phyloP scores from a whole-genome alignment of 164 flowering plant genomes.

The Tinospora cordifolia region DNA sequence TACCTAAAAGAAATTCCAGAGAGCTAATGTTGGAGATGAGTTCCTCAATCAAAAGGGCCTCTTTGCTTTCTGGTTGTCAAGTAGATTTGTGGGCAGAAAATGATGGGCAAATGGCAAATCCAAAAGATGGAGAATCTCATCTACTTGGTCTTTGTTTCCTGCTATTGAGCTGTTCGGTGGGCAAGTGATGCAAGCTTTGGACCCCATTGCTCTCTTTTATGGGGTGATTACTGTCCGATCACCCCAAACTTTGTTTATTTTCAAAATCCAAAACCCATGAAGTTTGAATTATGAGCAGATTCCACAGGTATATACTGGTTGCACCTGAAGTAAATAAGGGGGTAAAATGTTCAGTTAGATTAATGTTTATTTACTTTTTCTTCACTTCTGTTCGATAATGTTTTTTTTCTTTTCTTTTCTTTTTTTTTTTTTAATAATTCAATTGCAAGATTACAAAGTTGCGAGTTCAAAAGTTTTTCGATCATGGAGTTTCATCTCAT shows the following conservation, averaged over 20 bases:
- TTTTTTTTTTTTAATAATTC: too few relatives aligned
- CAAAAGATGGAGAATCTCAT: background rate
- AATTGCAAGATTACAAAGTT: too few relatives aligned
- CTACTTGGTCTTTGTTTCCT: background rate
- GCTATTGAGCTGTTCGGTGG: background rate
- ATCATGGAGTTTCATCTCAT: too few relatives aligned
- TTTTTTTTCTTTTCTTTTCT: too few relatives aligned
- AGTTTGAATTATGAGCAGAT: background rate
- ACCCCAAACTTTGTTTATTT: background rate
- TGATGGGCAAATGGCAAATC: background rate
- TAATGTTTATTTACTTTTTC: too few relatives aligned
- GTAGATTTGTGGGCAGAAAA: background rate
- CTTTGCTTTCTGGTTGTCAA: background rate
- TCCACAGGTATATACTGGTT: background rate
- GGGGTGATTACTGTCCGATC: background rate
- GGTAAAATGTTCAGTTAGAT: background rate
- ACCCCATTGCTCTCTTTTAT: background rate
- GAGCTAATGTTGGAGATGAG: background rate
- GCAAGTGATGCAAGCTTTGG: background rate
- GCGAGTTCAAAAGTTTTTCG: too few relatives aligned
- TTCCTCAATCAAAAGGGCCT: background rate
- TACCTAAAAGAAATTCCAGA: background rate
- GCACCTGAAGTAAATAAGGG: background rate
- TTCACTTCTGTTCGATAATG: too few relatives aligned
- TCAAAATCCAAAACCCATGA: background rate